Base-by-base conservation (phyloP, 805 yeast genomes). In the Wickerhamiella vanderwaltii region DNA sequence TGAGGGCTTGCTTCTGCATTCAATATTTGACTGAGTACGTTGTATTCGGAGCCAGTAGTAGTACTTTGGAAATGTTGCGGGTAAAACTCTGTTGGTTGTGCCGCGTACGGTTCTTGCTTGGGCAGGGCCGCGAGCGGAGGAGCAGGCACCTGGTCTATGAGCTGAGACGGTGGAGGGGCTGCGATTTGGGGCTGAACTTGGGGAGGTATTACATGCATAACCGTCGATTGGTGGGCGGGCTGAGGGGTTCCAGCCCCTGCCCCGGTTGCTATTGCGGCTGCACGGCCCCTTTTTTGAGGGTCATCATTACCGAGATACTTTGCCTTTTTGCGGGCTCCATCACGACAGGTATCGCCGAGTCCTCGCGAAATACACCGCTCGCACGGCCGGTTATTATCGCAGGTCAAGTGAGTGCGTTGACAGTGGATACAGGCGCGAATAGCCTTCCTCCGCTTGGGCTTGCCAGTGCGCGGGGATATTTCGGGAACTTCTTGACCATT, bases 381-480 rank as follows among this genome's bases (percentile, higher is more conserved):
- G 54, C 98, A 88, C 0, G 94, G 94, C 29, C 94, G 72, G 56
- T 64, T 71, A 19, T 77, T 73, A 51, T 87, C 95, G 59, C 98
- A 88, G 0, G 96, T 83, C 68, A 87, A 74, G 58, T 88, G 98
- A 2, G 94, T 82, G 52, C 76, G 73, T 46, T 87, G 86, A 56
- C 98, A 88, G 61, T 87, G 91, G 30, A 74, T 73, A 52, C 98
- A 88, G 4, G 98, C 97, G 43, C 94, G 67, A 6, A 77, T 67
- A 0, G 91, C 87, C 56, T 87, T 87, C 53, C 71, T 71, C 31
- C 77, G 67, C 22, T 64, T 60, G 15, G 66, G 63, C 32, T 56
- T 51, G 12, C 66, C 66, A 0, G 67, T 63, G 29, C 65, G 51
- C 7, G 45, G 42, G 3, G 42, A 36, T 11, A 43, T 43, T 16